A percentile compares a stretch with the other conserved stretches of the same genome.
Conservation (phyloP, 2,329 filamentous ascomycete genomes). For the Cladophialophora immunda region DNA sequence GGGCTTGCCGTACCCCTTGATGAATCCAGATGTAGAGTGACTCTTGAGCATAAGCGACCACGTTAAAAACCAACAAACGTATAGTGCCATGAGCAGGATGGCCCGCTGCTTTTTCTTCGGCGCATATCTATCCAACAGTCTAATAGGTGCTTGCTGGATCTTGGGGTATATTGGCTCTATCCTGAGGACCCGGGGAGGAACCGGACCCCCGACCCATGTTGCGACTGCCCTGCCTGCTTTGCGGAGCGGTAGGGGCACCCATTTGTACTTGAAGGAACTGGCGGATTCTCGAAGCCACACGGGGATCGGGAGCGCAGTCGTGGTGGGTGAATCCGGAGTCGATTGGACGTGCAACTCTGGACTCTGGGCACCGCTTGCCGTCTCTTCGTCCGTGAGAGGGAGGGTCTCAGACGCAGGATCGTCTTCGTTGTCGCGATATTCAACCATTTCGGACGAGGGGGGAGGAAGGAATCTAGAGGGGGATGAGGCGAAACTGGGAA, state of each 20-base stretch:
- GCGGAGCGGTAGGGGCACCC: conserved; percentile 57
- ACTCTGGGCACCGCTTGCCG: conserved; percentile 46
- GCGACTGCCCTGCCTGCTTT: conserved; percentile 54
- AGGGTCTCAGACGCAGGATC: conserved; percentile 39
- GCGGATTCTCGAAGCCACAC: conserved; percentile 59
- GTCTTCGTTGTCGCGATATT: conserved; percentile 41
- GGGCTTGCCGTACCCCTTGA: conserved; percentile 58
- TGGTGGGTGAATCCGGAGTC: conserved; percentile 36
- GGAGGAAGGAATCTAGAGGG: neutral
- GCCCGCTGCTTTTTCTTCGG: conserved; percentile 58
- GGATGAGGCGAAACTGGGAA: neutral
- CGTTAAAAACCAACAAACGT: conserved; percentile 57
- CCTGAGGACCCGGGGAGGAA: conserved; percentile 55
- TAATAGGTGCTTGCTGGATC: conserved; percentile 57
- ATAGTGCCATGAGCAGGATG: conserved; percentile 52
- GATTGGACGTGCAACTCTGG: conserved; percentile 44
- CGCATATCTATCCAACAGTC: conserved; percentile 53
- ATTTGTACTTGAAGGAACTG: conserved; percentile 57
- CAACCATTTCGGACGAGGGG: conserved; percentile 11
- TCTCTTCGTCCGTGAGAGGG: conserved; percentile 48
- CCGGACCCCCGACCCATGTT: conserved; percentile 58
- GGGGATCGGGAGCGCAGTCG: conserved; percentile 46
- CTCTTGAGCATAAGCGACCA: conserved; percentile 57
- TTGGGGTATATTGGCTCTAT: conserved; percentile 57
- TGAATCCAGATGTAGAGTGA: conserved; percentile 56